Evolutionary conservation across 1,284 basidiomycete species (phyloP), one percentile per base, ranked within the genome.

Genomic region (Melampsora larici-populina): DNA sequence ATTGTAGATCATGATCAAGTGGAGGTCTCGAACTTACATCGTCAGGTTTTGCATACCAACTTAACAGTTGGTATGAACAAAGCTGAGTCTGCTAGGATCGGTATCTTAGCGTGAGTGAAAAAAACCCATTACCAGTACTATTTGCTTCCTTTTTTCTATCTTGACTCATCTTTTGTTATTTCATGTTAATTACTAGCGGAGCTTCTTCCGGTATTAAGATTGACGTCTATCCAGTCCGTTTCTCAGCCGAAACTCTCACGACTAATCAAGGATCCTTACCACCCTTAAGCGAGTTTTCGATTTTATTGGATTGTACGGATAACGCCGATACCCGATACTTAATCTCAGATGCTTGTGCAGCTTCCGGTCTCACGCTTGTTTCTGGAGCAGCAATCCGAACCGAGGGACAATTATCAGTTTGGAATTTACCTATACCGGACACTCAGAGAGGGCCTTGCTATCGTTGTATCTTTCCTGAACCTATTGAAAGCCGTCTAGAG

Each of bases 221-320:
- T 46, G 85, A 89, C 36, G 84, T 89, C 0, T 85, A 90, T 77
- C 82, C 85, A 0, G 82, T 86, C 21, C 86, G 89, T 1, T 74
- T 74, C 63, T 9, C 46, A 18, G 17, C 31, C 17, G 71, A 51
- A 46, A 49, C 29, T 31, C 62, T 51, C 63, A 7, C 46, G 18
- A 17, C 71, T 18, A 36, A 46, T 21, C 17, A 72, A 11, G 63
- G 58, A 63, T 43, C 31, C 24, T 36, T 74, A 55, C 71, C 71
- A 1, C 17, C 60, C 21, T 29, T 73, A 3, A 36, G 29, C 21
- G 40, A 66, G 21, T 74, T 74, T 36, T 49, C 71, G n/a, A 24
- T 97, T 60, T 88, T 98, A 66, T 86, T 99, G 18, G 97, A 99
- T 85, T 98, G 96, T 85, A 97, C 94, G 1, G 96, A 99, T 85